A percentile compares a stretch with the other conserved stretches of the same genome.
Evolutionary conservation across 176 grass and related monocot species (phyloP).

Genomic region (Juncus inflexus): DNA sequence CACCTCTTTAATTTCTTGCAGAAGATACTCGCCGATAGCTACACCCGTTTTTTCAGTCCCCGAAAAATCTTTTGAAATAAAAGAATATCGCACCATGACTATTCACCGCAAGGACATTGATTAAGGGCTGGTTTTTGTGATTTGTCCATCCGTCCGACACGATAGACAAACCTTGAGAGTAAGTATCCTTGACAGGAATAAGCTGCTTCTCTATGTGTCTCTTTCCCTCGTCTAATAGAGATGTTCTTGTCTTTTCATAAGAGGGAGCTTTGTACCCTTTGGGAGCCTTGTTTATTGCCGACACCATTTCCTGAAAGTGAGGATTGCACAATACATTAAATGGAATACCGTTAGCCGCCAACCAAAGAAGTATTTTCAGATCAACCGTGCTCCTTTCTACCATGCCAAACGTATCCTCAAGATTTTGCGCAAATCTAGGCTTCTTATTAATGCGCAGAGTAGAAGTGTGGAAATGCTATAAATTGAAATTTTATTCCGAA

Average conservation of each 20-base stretch:
- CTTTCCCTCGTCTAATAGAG: slow-evolving; percentile 13
- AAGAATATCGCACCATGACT: slow-evolving; percentile 2
- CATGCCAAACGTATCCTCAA: too few relatives aligned
- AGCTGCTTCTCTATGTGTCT: background rate
- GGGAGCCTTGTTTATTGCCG: too few relatives aligned
- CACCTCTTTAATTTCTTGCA: slow-evolving; percentile 7
- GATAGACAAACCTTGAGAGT: background rate
- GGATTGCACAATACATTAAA: slow-evolving; percentile 13
- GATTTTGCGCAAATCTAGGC: too few relatives aligned
- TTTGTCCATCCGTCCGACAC: slow-evolving; percentile 23
- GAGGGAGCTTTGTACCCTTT: slow-evolving; percentile 12
- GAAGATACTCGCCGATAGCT: slow-evolving; percentile 7
- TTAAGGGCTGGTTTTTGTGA: background rate
- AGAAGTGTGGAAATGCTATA: too few relatives aligned
- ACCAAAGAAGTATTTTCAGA: too few relatives aligned
- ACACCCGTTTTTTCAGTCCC: slow-evolving; percentile 17
- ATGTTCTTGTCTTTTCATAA: slow-evolving; percentile 1
- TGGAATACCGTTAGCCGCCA: background rate
- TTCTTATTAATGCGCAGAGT: too few relatives aligned
- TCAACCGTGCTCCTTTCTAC: too few relatives aligned
- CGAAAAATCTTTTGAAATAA: slow-evolving; percentile 24
- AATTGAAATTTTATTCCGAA: too few relatives aligned
- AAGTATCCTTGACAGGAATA: background rate
- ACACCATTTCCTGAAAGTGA: background rate
- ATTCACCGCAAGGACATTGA: slow-evolving; percentile 6